Percentiles rank a stretch among this genome's conserved stretches.
These are phyloP conservation scores for Eleusine indica DNA, from an alignment of 176 grass and related monocot species.

Conservation along the genomic window DNA sequence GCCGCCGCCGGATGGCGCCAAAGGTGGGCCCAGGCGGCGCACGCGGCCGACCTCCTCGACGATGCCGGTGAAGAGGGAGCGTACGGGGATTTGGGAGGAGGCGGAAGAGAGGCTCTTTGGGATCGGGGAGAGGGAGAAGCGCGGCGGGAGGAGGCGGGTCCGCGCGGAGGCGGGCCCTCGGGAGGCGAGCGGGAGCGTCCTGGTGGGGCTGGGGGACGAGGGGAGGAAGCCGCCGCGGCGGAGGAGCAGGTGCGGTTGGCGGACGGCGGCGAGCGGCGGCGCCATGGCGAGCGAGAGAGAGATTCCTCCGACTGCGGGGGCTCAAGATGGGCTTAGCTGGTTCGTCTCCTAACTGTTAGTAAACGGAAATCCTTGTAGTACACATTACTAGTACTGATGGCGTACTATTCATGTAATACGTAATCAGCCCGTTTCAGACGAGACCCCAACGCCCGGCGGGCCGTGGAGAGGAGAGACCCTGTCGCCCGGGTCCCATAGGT, in stretches of 20 bases:
- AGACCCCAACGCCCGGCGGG: too few species aligned
- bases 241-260: slow-evolving; percentile 1
- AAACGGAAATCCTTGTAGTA: background rate
- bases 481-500: background rate
- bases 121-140: slow-evolving; percentile 52
- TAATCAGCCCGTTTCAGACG: too few species aligned
- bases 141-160: slow-evolving; percentile 30
- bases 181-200: slow-evolving; percentile 35
- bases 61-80: slow-evolving; percentile 85
- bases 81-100: slow-evolving; percentile 39
- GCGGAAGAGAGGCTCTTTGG: slow-evolving; percentile 42
- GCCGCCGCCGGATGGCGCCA: background rate
- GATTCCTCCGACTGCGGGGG: slow-evolving; percentile 1
- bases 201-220: background rate
- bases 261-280: slow-evolving; percentile 23
- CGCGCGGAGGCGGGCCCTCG: slow-evolving; percentile 8
- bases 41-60: slow-evolving; percentile 84
- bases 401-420: too few species aligned
- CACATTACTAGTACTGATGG: background rate
- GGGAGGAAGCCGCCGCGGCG: slow-evolving; percentile 7
- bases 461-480: too few species aligned
- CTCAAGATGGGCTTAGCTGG: background rate
- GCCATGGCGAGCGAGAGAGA: slow-evolving; percentile 36
- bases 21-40: slow-evolving; percentile 47
- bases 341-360: background rate